phyloP scores from a whole-genome alignment of 192 early-diverging fungal genomes.

The Entomortierella parvispora region DNA sequence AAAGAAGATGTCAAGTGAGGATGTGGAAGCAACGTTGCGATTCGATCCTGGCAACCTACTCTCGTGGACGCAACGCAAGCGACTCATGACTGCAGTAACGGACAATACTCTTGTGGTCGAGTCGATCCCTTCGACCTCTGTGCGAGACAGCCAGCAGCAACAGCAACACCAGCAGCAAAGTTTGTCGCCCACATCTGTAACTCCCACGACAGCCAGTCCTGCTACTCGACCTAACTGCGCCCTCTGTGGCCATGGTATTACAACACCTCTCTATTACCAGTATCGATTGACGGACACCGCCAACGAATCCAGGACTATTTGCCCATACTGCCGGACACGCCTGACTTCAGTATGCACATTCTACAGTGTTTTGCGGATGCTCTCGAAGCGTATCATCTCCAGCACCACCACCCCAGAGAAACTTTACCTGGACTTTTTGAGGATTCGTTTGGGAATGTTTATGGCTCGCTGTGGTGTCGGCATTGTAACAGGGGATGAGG shows the following conservation, averaged over 20 bases:
- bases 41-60: constrained; percentile 48
- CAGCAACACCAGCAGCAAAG: constrained; percentile 16
- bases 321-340: constrained; percentile 43
- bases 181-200: not conserved
- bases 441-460: constrained; percentile 51
- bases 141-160: constrained; percentile 1
- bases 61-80: constrained; percentile 47
- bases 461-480: constrained; percentile 53
- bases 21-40: constrained; percentile 46
- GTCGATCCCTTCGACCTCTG: constrained; percentile 12
- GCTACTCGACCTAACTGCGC: constrained; percentile 29
- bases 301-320: constrained; percentile 41
- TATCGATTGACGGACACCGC: constrained; percentile 44
- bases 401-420: constrained; percentile 40
- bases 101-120: constrained; percentile 52
- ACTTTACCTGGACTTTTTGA: constrained; percentile 46
- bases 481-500: constrained; percentile 43
- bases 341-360: constrained; percentile 49
- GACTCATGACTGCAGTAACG: constrained; percentile 49
- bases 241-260: constrained; percentile 41
- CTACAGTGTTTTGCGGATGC: constrained; percentile 52
- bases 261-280: constrained; percentile 36
- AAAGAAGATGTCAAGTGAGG: constrained; percentile 51
- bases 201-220: not conserved
- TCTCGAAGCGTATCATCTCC: constrained; percentile 47